Evolutionary conservation across 106 monocot species (phyloP).

Genomic region (Hemerocallis citrina): DNA sequence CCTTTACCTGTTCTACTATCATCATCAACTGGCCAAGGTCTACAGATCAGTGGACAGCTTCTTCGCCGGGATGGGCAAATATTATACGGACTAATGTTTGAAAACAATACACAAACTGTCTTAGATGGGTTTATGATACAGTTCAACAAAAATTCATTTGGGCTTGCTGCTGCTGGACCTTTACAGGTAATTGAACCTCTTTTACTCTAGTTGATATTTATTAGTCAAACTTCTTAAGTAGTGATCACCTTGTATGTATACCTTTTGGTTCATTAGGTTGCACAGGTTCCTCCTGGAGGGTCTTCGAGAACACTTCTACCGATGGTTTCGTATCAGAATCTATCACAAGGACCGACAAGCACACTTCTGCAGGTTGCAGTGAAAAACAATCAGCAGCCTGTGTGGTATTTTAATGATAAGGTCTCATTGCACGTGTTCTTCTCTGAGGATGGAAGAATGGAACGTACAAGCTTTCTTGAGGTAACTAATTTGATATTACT

Average conservation of each 20-base stretch:
- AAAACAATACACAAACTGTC: conserved; percentile 41
- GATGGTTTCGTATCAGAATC: conserved; percentile 72
- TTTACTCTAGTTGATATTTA: not conserved
- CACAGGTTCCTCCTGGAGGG: conserved; percentile 56
- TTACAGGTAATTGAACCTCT: conserved; percentile 33
- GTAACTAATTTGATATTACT: conserved; percentile 23
- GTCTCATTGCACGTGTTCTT: conserved; percentile 67
- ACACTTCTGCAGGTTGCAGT: conserved; percentile 86
- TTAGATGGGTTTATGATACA: conserved; percentile 90
- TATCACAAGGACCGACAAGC: conserved; percentile 61
- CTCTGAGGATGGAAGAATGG: conserved; percentile 87
- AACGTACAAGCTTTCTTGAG: conserved; percentile 89
- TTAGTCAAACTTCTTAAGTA: not conserved
- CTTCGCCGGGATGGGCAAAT: conserved; percentile 59
- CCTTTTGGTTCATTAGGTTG: conserved; percentile 23
- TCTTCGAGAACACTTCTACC: conserved; percentile 66
- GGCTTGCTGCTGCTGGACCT: conserved; percentile 57
- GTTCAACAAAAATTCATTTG: conserved; percentile 82
- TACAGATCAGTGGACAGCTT: conserved; percentile 77
- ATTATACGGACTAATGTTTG: conserved; percentile 54
- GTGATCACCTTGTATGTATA: not conserved
- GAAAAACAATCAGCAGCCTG: conserved; percentile 96
- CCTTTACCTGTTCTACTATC: conserved; percentile 60
- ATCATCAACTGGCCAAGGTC: conserved; percentile 67
- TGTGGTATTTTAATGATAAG: conserved; percentile 97